Percentiles rank a stretch among this genome's conserved stretches.
Evolutionary conservation across 2,329 filamentous ascomycete genomes (phyloP).

Genomic region (Pseudogymnoascus sp.): DNA sequence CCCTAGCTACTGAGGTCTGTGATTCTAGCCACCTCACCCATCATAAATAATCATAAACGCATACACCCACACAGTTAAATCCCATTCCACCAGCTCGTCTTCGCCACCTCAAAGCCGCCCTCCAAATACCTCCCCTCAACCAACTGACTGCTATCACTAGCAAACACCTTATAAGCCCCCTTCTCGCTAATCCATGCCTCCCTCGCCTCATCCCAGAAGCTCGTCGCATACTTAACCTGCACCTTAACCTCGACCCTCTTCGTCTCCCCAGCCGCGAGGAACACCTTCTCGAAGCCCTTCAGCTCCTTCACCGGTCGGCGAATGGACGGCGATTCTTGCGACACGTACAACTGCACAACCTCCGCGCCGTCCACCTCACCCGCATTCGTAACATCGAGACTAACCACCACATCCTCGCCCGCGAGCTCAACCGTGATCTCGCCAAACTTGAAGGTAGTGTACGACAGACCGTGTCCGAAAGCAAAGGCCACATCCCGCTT

Average conservation of each 20-base stretch:
- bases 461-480: conserved; percentile 74
- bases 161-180: conserved; percentile 31
- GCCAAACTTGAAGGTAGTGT: conserved; percentile 57
- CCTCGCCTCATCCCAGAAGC: conserved; percentile 35
- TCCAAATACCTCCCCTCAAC: conserved; percentile 6
- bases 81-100: conserved; percentile 12
- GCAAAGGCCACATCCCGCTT: conserved; percentile 58
- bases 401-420: conserved; percentile 36
- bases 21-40: not conserved
- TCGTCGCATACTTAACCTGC: conserved; percentile 30
- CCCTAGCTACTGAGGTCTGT: not conserved
- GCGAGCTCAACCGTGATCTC: conserved; percentile 39
- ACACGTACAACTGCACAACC: conserved; percentile 28
- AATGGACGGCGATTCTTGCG: conserved; percentile 21
- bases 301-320: conserved; percentile 35
- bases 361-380: conserved; percentile 24
- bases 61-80: not conserved
- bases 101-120: conserved; percentile 6
- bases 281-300: conserved; percentile 36
- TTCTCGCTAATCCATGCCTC: conserved; percentile 32
- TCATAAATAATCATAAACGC: not conserved
- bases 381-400: conserved; percentile 39
- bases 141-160: not conserved
- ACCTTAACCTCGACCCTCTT: conserved; percentile 25
- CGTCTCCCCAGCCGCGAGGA: conserved; percentile 30